Conservation (phyloP, 192 early-diverging fungal genomes). For the Rhizoclosmatium sp. region DNA sequence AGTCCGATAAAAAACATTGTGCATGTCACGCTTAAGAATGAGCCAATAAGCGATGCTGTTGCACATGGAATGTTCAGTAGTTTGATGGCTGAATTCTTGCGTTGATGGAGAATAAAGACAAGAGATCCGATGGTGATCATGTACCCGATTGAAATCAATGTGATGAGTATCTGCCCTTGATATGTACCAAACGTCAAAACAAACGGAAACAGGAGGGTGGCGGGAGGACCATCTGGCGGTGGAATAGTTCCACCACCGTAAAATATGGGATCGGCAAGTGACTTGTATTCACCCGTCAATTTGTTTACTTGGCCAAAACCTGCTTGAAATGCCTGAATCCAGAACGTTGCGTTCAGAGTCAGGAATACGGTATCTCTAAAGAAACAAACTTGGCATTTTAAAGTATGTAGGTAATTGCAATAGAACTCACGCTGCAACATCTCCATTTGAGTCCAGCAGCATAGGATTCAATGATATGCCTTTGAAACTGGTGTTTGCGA, state of each 20-base stretch:
- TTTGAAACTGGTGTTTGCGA: not conserved
- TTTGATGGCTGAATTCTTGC: constrained; percentile 1
- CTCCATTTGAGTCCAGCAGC: not conserved
- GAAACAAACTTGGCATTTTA: not conserved
- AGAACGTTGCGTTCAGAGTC: not conserved
- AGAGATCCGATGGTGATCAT: not conserved
- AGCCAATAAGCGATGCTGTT: not conserved
- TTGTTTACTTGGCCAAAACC: not conserved
- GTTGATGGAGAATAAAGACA: not conserved
- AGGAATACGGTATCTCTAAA: constrained; percentile 8
- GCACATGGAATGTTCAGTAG: not conserved
- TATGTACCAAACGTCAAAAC: not conserved
- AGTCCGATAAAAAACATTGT: not conserved
- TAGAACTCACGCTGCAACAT: constrained; percentile 3
- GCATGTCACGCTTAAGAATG: not conserved
- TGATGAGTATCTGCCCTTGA: not conserved
- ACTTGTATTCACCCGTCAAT: not conserved
- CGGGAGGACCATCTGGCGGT: not conserved
- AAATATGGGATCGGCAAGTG: not conserved
- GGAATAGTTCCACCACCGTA: not conserved
- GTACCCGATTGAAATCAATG: not conserved
- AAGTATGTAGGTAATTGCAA: not conserved
- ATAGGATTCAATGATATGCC: constrained; percentile 11
- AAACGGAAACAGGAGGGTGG: not conserved
- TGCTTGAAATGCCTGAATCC: not conserved